Evolutionary conservation across 192 early-diverging fungal genomes (phyloP).

Genomic region (Linnemannia zychae): DNA sequence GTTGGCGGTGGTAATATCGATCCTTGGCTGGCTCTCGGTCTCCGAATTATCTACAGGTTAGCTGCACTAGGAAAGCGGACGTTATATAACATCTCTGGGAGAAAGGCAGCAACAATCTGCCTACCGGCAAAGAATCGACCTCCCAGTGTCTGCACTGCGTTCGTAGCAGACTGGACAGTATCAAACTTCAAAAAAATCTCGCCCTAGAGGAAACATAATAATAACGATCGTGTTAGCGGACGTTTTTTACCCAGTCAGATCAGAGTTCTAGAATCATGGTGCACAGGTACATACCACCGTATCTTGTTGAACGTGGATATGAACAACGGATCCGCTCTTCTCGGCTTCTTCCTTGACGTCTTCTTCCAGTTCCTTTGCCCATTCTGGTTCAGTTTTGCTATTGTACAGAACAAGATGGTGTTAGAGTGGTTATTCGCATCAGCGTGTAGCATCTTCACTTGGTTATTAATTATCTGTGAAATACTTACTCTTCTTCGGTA

Average conservation of each 20-base stretch:
- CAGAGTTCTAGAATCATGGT: background rate
- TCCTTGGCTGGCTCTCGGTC: background rate
- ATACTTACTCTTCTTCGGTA: constrained; percentile 81
- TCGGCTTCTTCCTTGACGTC: constrained; percentile 89
- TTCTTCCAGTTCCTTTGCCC: constrained; percentile 87
- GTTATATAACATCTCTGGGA: constrained; percentile 75
- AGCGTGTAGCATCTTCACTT: background rate
- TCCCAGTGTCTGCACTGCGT: constrained; percentile 80
- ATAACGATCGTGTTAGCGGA: background rate
- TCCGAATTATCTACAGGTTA: constrained; percentile 54
- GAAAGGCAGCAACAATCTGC: constrained; percentile 74
- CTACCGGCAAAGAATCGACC: constrained; percentile 94
- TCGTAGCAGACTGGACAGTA: constrained; percentile 70
- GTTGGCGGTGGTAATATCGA: background rate
- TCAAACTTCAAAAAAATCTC: constrained; percentile 90
- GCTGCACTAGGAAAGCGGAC: constrained; percentile 74
- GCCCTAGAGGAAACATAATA: constrained; percentile 63
- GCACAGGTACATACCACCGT: constrained; percentile 61
- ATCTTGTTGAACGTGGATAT: constrained; percentile 79
- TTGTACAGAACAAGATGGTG: constrained; percentile 1
- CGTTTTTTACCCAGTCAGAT: background rate
- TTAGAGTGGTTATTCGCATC: background rate
- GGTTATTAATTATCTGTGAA: background rate
- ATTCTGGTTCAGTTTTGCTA: constrained; percentile 85
- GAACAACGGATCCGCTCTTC: constrained; percentile 82